These are phyloP conservation scores for Penicillium verrucosum DNA, from an alignment of 2,329 filamentous ascomycete genomes.

Conservation along the genomic window DNA sequence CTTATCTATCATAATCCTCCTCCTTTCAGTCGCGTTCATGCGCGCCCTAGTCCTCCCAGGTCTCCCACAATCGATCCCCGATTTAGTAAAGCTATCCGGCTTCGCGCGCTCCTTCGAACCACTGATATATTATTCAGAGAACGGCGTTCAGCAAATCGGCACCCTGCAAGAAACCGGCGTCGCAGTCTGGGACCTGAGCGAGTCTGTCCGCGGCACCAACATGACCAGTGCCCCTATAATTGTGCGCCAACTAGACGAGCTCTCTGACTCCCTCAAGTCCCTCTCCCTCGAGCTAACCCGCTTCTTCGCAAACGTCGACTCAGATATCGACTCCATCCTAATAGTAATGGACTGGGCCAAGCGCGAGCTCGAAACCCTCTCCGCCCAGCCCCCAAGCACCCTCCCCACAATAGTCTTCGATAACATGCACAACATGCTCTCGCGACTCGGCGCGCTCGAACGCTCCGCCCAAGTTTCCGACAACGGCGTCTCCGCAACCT, in stretches of 20 bases:
- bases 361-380: constrained; percentile 72
- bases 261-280: constrained; percentile 81
- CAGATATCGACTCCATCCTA: constrained; percentile 87
- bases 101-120: constrained; percentile 91
- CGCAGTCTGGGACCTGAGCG: constrained; percentile 90
- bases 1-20: constrained; percentile 57
- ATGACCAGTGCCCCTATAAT: constrained; percentile 88
- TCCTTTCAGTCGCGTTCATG: constrained; percentile 64
- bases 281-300: constrained; percentile 81
- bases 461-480: constrained; percentile 24
- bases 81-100: constrained; percentile 85
- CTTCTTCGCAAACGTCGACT: constrained; percentile 91
- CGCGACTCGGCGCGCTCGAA: constrained; percentile 48
- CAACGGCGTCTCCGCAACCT: constrained; percentile 22
- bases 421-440: constrained; percentile 77
- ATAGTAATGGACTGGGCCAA: constrained; percentile 96
- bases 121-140: constrained; percentile 90
- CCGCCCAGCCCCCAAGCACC: constrained; percentile 58
- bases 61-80: constrained; percentile 65
- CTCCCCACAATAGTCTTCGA: constrained; percentile 70
- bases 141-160: constrained; percentile 78
- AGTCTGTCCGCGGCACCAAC: constrained; percentile 83
- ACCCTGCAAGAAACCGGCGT: constrained; percentile 88
- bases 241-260: constrained; percentile 76
- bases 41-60: constrained; percentile 68